These are phyloP conservation scores for Pyronema omphalodes DNA, from an alignment of 495 filamentous ascomycete species.

Conservation along the genomic window DNA sequence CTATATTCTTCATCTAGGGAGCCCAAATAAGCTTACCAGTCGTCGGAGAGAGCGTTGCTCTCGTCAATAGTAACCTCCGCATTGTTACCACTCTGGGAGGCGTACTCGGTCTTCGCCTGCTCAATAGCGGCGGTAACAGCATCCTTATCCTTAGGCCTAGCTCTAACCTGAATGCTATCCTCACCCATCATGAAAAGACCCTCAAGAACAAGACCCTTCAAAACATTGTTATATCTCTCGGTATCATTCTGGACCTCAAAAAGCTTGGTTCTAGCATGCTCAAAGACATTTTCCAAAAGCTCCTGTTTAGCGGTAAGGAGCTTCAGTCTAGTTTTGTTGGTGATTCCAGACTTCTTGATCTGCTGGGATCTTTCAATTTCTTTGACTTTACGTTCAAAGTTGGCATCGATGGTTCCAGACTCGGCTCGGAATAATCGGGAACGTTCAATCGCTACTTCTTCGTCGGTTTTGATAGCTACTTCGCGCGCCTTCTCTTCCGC, in stretches of 20 bases:
- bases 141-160: slow-evolving; percentile 61
- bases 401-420: slow-evolving; percentile 71
- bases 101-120: slow-evolving; percentile 60
- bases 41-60: slow-evolving; percentile 59
- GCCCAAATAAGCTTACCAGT: slow-evolving; percentile 44
- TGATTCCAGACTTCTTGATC: slow-evolving; percentile 80
- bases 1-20: neutral
- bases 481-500: slow-evolving; percentile 90
- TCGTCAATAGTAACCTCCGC: slow-evolving; percentile 55
- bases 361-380: slow-evolving; percentile 91
- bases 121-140: slow-evolving; percentile 54
- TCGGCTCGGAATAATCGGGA: slow-evolving; percentile 93
- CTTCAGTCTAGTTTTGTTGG: slow-evolving; percentile 84
- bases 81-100: slow-evolving; percentile 46
- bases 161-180: slow-evolving; percentile 49
- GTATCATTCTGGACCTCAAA: slow-evolving; percentile 45
- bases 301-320: slow-evolving; percentile 74
- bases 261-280: slow-evolving; percentile 51
- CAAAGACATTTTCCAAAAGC: slow-evolving; percentile 81
- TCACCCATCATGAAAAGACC: slow-evolving; percentile 77
- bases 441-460: slow-evolving; percentile 96
- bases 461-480: slow-evolving; percentile 92
- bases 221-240: slow-evolving; percentile 49
- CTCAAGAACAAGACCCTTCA: slow-evolving; percentile 72
- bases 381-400: slow-evolving; percentile 97